phyloP scores from a whole-genome alignment of 108 stramenopile species.

The Parietichytrium sp. region DNA sequence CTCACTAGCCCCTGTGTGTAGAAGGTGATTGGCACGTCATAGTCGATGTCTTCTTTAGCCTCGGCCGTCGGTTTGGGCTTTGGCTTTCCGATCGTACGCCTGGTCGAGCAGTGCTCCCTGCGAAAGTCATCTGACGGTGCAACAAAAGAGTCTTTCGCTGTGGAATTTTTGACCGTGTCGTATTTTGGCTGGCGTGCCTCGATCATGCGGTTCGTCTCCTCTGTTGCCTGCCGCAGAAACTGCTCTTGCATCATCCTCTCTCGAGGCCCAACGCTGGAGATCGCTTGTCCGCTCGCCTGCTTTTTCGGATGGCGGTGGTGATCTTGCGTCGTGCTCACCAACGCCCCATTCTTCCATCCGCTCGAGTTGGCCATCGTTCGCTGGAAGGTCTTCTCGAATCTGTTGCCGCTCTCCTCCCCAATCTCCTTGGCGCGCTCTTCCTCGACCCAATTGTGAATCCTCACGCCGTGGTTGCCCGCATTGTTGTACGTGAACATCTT shows the following conservation, averaged over 20 bases:
- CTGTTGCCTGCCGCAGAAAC: neutral
- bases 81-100: neutral
- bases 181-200: too few relatives aligned
- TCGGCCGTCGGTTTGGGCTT: neutral
- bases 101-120: neutral
- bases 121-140: neutral
- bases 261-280: neutral
- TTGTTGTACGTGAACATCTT: too few relatives aligned
- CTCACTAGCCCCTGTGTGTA: slow-evolving; percentile 24
- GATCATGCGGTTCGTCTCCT: neutral
- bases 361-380: too few relatives aligned
- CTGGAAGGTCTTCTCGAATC: too few relatives aligned
- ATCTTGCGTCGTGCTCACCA: neutral
- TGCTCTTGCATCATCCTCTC: neutral
- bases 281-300: neutral
- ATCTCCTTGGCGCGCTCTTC: neutral
- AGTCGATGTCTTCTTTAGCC: neutral
- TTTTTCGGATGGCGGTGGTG: neutral
- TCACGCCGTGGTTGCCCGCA: neutral
- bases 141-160: neutral
- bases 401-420: neutral
- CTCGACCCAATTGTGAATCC: neutral
- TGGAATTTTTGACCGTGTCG: neutral
- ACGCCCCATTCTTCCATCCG: neutral
- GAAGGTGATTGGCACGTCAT: neutral